Base-by-base conservation (phyloP, 2,329 filamentous ascomycete species). In the Hyphodiscus sp. region DNA sequence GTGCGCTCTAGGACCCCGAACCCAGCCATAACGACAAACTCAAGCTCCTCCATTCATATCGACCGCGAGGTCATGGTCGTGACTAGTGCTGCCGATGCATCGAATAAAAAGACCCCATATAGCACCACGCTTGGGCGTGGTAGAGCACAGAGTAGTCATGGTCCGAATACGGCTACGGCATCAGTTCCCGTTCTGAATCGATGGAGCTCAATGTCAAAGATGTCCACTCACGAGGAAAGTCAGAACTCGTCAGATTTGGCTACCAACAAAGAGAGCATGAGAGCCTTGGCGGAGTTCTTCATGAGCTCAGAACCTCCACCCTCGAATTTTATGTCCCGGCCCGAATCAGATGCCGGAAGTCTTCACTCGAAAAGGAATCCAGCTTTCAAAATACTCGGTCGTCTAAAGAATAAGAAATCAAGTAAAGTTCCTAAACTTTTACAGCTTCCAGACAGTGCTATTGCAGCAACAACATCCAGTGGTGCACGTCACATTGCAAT, bases 401-500 rank as follows among this genome's bases (percentile, higher is more conserved):
- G 64, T 33, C 66, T 67, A 18, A 56, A 52, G 45, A 61, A 45
- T 41, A 59, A 51, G 45, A 73, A 68, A 38, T 13, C 33, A 58
- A 73, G 63, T 43, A 57, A 56, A 26, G 6, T 60, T 56, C 65
- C 64, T 1, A 60, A 65, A 23, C 55, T 67, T 20, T 64, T 76
- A 55, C 67, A 63, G 50, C 70, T 83, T 2, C 80, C 80, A 9
- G 79, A 83, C 62, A 76, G 76, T 20, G 79, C 79, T 13, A 71
- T 83, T 15, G 76, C 77, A 3, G 76, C 78, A 8, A 76, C 68
- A 38, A 83, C 79, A 0, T 76, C 67, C 7, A 74, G 70, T 2
- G 80, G 80, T 1, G 71, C 80, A 61, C 73, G 77, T 4, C 77
- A 83, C 60, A 82, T 84, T 58, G 78, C 80, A 54, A 83, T 83